Evolutionary conservation across 192 early-diverging fungal species (phyloP).

Genomic region (Phycomyces blakesleeanus): DNA sequence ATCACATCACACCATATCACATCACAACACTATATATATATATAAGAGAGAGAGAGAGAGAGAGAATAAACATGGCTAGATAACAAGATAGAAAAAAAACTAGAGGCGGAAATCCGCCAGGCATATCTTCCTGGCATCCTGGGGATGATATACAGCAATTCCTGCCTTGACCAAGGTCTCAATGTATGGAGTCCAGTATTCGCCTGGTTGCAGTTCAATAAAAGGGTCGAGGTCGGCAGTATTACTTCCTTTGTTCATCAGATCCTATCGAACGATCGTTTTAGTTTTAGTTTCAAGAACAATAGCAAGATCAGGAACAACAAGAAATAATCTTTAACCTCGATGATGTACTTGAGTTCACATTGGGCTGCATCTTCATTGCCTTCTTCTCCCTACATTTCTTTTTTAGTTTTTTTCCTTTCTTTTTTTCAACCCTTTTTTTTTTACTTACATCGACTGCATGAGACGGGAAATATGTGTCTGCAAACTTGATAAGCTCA

Average conservation of each 20-base stretch:
- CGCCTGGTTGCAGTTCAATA: constrained; percentile 35
- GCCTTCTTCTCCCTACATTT: background rate
- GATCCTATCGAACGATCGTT: constrained; percentile 33
- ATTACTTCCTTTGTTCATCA: constrained; percentile 46
- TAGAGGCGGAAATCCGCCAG: constrained; percentile 40
- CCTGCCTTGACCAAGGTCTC: constrained; percentile 50
- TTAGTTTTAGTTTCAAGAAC: background rate
- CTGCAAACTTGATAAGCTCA: constrained; percentile 26
- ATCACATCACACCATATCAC: too few relatives aligned
- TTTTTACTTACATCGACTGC: constrained; percentile 12
- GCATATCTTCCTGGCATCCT: constrained; percentile 37
- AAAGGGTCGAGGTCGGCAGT: constrained; percentile 41
- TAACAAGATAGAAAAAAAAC: background rate
- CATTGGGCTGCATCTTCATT: constrained; percentile 5
- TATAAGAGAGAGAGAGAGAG: background rate
- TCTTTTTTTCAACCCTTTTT: too few relatives aligned
- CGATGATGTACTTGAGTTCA: constrained; percentile 17
- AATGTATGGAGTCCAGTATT: constrained; percentile 49
- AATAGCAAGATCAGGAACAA: too few relatives aligned
- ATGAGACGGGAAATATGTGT: constrained; percentile 30
- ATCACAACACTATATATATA: background rate
- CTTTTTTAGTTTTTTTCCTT: background rate
- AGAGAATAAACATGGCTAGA: constrained; percentile 1
- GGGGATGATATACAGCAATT: constrained; percentile 46
- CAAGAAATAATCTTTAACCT: constrained; percentile 4